These are phyloP conservation scores for Megacollybia platyphylla DNA, from an alignment of 1,284 basidiomycete genomes.

Conservation along the genomic window DNA sequence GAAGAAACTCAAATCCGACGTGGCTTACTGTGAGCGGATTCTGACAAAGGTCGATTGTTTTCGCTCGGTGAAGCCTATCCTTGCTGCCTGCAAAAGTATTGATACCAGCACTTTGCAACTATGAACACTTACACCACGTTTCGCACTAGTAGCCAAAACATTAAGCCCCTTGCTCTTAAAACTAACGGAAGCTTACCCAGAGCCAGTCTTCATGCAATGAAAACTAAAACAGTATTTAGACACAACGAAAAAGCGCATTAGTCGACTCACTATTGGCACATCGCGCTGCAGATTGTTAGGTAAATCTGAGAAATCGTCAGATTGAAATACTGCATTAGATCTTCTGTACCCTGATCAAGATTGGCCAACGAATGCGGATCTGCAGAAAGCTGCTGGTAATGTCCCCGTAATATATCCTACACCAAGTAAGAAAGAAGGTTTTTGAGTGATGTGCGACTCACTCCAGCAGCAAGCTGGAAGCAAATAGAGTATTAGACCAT, in stretches of 20 bases:
- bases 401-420: constrained; percentile 81
- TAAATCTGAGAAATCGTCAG: constrained; percentile 42
- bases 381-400: constrained; percentile 87
- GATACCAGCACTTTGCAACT: constrained; percentile 5
- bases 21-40: constrained; percentile 77
- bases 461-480: constrained; percentile 64
- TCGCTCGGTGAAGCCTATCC: constrained; percentile 67
- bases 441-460: constrained; percentile 20
- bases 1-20: constrained; percentile 1
- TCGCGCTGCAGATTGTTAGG: constrained; percentile 85
- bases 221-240: constrained; percentile 31
- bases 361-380: constrained; percentile 93
- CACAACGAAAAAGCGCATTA: background rate
- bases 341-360: constrained; percentile 71
- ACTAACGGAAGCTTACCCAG: constrained; percentile 46
- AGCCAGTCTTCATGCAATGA: constrained; percentile 87
- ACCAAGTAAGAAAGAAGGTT: constrained; percentile 3
- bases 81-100: constrained; percentile 46
- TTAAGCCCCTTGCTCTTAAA: background rate
- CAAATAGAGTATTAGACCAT: constrained; percentile 6
- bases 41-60: constrained; percentile 89
- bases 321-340: constrained; percentile 3
- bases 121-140: constrained; percentile 61
- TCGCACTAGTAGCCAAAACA: constrained; percentile 43
- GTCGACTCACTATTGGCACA: constrained; percentile 69